These are phyloP conservation scores for Hemileccinum impolitum DNA, from an alignment of 768 basidiomycete species.

Conservation along the genomic window DNA sequence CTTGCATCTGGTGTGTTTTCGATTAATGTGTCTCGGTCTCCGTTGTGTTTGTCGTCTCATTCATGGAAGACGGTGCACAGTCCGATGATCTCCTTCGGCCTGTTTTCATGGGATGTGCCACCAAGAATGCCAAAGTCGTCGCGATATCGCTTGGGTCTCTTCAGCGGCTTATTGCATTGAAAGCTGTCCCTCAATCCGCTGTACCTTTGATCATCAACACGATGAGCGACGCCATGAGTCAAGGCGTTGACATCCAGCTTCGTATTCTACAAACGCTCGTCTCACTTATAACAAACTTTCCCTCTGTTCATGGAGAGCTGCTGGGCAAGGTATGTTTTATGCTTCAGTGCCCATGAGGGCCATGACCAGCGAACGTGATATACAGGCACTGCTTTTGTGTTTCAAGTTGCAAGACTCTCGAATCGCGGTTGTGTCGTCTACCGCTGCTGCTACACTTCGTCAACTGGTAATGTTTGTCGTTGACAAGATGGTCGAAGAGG, in stretches of 20 bases:
- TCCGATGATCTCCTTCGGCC: conserved; percentile 80
- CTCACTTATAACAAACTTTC: conserved; percentile 86
- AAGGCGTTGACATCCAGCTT: conserved; percentile 96
- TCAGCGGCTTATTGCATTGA: conserved; percentile 84
- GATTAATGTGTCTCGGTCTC: not conserved
- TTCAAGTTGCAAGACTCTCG: conserved; percentile 95
- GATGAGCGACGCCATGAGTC: conserved; percentile 83
- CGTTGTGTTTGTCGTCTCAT: conserved; percentile 9
- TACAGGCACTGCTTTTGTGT: conserved; percentile 83
- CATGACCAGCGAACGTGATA: not conserved
- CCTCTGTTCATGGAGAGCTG: conserved; percentile 71
- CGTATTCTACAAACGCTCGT: conserved; percentile 90
- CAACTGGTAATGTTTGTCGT: conserved; percentile 98
- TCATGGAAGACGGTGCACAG: conserved; percentile 62
- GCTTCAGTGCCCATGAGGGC: not conserved
- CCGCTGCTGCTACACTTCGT: conserved; percentile 92
- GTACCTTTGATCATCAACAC: conserved; percentile 79
- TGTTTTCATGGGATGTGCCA: conserved; percentile 91
- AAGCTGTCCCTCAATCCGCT: conserved; percentile 77
- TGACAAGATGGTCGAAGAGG: conserved; percentile 87
- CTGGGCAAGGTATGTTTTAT: conserved; percentile 68
- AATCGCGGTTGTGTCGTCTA: conserved; percentile 94
- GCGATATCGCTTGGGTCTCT: conserved; percentile 88
- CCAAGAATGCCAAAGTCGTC: conserved; percentile 91
- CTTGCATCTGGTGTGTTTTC: conserved; percentile 65